phyloP scores from a whole-genome alignment of 2,329 filamentous ascomycete species.

The Huntiella omanensis region DNA sequence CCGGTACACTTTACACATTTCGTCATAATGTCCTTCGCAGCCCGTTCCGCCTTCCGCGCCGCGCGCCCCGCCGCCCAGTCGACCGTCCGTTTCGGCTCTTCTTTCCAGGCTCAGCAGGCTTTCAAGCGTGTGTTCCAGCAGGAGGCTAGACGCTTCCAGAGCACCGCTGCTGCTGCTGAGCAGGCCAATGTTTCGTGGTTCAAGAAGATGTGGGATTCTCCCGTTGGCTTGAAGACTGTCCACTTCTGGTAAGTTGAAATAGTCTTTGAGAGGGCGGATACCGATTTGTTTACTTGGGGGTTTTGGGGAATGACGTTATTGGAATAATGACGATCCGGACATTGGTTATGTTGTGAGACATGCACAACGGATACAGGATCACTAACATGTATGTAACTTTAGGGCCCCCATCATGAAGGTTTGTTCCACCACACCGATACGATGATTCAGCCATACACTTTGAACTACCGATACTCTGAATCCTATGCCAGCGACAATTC shows the following conservation, averaged over 20 bases:
- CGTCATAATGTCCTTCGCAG: conserved; percentile 17
- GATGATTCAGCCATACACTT: background rate
- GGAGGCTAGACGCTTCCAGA: conserved; percentile 45
- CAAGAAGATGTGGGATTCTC: conserved; percentile 68
- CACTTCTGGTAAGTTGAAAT: conserved; percentile 66
- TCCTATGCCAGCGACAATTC: background rate
- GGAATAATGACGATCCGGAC: background rate
- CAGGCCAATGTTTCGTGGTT: conserved; percentile 36
- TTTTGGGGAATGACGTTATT: background rate
- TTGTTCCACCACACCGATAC: conserved; percentile 5
- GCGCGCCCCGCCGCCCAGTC: conserved; percentile 29
- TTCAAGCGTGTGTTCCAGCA: conserved; percentile 23
- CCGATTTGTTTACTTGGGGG: background rate
- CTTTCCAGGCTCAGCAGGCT: conserved; percentile 33
- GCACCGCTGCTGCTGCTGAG: conserved; percentile 31
- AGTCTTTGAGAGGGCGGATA: background rate
- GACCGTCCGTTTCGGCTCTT: conserved; percentile 29
- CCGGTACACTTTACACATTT: background rate
- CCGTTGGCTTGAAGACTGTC: conserved; percentile 74
- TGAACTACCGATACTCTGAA: background rate
- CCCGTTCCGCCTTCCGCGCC: conserved; percentile 32
- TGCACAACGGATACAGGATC: conserved; percentile 5
- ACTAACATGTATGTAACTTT: conserved; percentile 14
- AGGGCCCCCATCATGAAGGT: conserved; percentile 87
- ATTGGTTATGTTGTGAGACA: conserved; percentile 6